Conservation (phyloP, 805 yeast genomes). For the Wickerhamomyces ciferrii region DNA sequence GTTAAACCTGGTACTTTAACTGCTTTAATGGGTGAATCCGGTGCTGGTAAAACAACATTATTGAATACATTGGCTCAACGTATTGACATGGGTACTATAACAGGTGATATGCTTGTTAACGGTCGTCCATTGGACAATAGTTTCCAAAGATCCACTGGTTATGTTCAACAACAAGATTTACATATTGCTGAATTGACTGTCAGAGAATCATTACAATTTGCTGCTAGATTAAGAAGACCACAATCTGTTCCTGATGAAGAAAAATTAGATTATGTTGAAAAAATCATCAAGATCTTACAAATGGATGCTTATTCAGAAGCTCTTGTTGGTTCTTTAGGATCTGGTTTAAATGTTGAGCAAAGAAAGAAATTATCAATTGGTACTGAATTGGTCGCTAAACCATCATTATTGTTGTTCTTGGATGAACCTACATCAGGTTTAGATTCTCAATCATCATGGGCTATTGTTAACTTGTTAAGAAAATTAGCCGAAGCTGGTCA, state of each 20-base stretch:
- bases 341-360: slow-evolving; percentile 50
- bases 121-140: neutral
- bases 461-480: slow-evolving; percentile 46
- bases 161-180: neutral
- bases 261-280: slow-evolving; percentile 47
- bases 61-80: slow-evolving; percentile 31
- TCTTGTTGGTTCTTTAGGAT: slow-evolving; percentile 37
- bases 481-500: slow-evolving; percentile 47
- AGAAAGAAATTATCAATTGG: slow-evolving; percentile 50
- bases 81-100: slow-evolving; percentile 44
- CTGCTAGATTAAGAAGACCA: slow-evolving; percentile 45
- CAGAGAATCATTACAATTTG: slow-evolving; percentile 45
- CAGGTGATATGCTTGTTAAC: neutral
- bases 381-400: slow-evolving; percentile 50
- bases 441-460: slow-evolving; percentile 57
- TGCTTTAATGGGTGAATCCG: neutral
- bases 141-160: neutral
- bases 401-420: slow-evolving; percentile 23
- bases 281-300: slow-evolving; percentile 41
- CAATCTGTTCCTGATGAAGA: slow-evolving; percentile 33
- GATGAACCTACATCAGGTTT: slow-evolving; percentile 61
- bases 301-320: slow-evolving; percentile 53
- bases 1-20: neutral
- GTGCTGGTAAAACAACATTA: neutral
- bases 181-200: slow-evolving; percentile 36